Percentiles rank a stretch among this genome's conserved stretches.
Evolutionary conservation across 306 rosid species (phyloP).

Genomic region (Aeschynomene evenia): DNA sequence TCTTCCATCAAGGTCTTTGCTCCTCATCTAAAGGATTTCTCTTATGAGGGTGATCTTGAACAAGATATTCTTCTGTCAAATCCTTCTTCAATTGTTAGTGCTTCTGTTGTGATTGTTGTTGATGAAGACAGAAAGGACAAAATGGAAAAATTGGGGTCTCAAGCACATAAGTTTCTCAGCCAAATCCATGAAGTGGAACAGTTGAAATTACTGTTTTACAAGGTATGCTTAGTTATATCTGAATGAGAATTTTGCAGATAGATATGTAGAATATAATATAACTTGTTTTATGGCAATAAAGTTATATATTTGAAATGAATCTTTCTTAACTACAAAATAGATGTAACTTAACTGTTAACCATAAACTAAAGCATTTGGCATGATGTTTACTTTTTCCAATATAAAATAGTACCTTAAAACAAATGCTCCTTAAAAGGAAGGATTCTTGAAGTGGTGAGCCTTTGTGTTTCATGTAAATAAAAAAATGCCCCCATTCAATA

Average conservation of each 20-base stretch:
- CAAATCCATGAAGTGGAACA: constrained; percentile 29
- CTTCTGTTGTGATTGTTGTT: constrained; percentile 26
- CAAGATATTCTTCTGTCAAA: constrained; percentile 9
- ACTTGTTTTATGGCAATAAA: too few species aligned
- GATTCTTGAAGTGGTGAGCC: background rate
- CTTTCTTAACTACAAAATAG: background rate
- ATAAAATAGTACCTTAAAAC: background rate
- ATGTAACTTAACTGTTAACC: too few species aligned
- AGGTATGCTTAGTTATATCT: constrained; percentile 28
- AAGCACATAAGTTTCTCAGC: constrained; percentile 3
- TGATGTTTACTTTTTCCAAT: too few species aligned
- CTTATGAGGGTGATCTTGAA: constrained; percentile 30
- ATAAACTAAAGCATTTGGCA: background rate
- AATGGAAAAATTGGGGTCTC: background rate
- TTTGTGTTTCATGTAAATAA: background rate
- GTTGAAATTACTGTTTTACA: constrained; percentile 29
- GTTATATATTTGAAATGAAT: background rate
- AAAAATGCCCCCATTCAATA: too few species aligned
- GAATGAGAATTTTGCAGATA: background rate
- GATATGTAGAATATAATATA: too few species aligned
- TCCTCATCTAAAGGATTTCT: constrained; percentile 18
- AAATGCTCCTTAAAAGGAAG: background rate
- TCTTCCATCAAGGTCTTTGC: constrained; percentile 14
- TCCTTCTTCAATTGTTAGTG: background rate
- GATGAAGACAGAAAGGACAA: constrained; percentile 17